phyloP scores from a whole-genome alignment of 1,284 basidiomycete genomes.

The Rhodotorula mucilaginosa region DNA sequence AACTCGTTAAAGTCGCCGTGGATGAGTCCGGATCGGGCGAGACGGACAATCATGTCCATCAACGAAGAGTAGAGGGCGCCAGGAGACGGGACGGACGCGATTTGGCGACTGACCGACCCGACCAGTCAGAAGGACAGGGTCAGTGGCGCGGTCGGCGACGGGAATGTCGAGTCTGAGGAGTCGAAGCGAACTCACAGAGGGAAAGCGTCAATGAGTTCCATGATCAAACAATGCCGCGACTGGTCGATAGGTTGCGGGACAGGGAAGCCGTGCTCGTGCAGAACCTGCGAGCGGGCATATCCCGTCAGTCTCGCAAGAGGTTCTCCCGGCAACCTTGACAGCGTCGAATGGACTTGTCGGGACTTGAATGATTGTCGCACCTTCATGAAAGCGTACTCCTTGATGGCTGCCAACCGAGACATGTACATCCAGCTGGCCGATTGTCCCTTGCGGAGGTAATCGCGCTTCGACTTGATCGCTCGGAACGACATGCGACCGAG shows the following conservation, averaged over 20 bases:
- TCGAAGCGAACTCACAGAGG: conserved; percentile 65
- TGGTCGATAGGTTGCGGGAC: conserved; percentile 93
- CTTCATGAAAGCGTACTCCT: conserved; percentile 99
- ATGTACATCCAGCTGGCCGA: conserved; percentile 99
- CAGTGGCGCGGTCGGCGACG: too few species aligned
- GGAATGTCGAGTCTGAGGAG: too few species aligned
- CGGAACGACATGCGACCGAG: conserved; percentile 95
- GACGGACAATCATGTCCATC: conserved; percentile 94
- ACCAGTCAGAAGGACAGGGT: not conserved
- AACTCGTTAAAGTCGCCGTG: conserved; percentile 99
- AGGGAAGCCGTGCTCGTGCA: conserved; percentile 91
- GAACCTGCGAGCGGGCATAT: conserved; percentile 58
- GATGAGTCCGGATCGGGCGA: conserved; percentile 88
- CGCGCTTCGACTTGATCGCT: conserved; percentile 92
- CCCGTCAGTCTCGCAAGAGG: not conserved
- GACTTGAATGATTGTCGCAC: conserved; percentile 50
- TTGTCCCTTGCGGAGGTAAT: conserved; percentile 93
- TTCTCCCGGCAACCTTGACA: too few species aligned
- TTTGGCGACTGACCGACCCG: conserved; percentile 67
- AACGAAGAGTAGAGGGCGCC: conserved; percentile 85
- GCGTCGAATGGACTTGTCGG: too few species aligned
- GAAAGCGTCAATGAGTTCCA: conserved; percentile 93
- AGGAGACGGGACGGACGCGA: conserved; percentile 75
- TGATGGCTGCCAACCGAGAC: conserved; percentile 91
- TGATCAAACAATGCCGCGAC: conserved; percentile 88